Evolutionary conservation across 768 basidiomycete genomes (phyloP).

Genomic region (Cystobasidium onofrii): DNA sequence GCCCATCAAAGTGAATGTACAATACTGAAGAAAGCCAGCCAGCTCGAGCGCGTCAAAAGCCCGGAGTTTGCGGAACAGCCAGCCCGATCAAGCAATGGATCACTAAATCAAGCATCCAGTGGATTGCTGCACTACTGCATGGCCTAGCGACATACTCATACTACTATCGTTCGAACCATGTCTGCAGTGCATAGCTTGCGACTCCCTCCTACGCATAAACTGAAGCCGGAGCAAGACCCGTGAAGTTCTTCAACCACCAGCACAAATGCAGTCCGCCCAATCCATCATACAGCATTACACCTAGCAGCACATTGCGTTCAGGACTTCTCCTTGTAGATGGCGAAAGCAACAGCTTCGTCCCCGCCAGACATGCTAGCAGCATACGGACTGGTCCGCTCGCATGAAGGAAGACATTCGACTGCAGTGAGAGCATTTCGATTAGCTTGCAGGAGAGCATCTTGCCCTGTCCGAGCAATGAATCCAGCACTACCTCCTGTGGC

Average conservation of each 20-base stretch:
- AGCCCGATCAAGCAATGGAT: too few species aligned
- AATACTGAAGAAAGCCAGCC: background rate
- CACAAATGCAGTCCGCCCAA: background rate
- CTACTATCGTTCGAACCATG: too few species aligned
- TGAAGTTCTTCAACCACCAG: conserved; percentile 5
- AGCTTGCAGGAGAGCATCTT: background rate
- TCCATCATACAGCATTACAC: background rate
- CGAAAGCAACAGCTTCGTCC: background rate
- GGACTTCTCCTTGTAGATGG: background rate
- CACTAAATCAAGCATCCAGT: too few species aligned
- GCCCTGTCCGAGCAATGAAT: too few species aligned
- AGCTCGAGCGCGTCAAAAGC: too few species aligned
- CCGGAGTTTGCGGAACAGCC: too few species aligned
- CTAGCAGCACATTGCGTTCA: background rate
- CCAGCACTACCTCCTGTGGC: background rate
- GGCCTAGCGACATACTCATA: too few species aligned
- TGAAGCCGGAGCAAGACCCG: background rate
- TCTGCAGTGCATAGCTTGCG: too few species aligned
- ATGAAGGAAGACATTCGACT: conserved; percentile 6
- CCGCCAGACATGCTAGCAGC: background rate
- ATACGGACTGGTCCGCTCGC: background rate
- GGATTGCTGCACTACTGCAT: too few species aligned
- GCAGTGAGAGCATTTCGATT: background rate
- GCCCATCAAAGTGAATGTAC: background rate
- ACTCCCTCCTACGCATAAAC: background rate